These are phyloP conservation scores for Aspergillus sp. DNA, from an alignment of 2,329 filamentous ascomycete genomes.

Conservation along the genomic window DNA sequence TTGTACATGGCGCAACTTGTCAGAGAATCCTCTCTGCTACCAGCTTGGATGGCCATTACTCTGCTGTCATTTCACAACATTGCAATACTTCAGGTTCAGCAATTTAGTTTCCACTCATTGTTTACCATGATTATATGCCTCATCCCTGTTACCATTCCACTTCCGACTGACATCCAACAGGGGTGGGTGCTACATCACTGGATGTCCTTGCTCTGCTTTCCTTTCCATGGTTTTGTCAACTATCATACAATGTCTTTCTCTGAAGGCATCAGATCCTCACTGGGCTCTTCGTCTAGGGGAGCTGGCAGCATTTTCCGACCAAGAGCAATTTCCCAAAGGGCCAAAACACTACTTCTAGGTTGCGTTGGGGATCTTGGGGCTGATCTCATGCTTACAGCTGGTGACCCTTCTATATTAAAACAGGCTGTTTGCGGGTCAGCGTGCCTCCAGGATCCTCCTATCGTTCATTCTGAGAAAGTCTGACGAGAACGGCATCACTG, in stretches of 20 bases:
- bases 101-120: conserved; percentile 9
- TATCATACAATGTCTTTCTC: conserved; percentile 20
- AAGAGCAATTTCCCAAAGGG: conserved; percentile 1
- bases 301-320: conserved; percentile 14
- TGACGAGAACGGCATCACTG: conserved; percentile 1
- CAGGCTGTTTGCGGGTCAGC: conserved; percentile 12
- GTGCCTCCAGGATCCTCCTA: conserved; percentile 13
- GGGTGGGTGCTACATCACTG: conserved; percentile 10
- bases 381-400: conserved; percentile 13
- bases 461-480: conserved; percentile 8
- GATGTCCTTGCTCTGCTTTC: conserved; percentile 12
- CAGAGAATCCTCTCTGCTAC: conserved; percentile 12
- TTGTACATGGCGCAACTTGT: conserved; percentile 1
- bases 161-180: conserved; percentile 3
- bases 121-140: conserved; percentile 13
- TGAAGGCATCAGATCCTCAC: conserved; percentile 14
- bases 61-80: too few species aligned
- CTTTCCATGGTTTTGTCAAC: conserved; percentile 12
- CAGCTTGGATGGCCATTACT: conserved; percentile 10
- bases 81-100: conserved; percentile 1
- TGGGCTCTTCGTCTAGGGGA: conserved; percentile 13
- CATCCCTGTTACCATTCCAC: background rate
- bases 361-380: conserved; percentile 9
- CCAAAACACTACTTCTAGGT: conserved; percentile 14
- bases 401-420: conserved; percentile 13